phyloP scores from a whole-genome alignment of 1,284 basidiomycete species.

The Malassezia slooffiae region DNA sequence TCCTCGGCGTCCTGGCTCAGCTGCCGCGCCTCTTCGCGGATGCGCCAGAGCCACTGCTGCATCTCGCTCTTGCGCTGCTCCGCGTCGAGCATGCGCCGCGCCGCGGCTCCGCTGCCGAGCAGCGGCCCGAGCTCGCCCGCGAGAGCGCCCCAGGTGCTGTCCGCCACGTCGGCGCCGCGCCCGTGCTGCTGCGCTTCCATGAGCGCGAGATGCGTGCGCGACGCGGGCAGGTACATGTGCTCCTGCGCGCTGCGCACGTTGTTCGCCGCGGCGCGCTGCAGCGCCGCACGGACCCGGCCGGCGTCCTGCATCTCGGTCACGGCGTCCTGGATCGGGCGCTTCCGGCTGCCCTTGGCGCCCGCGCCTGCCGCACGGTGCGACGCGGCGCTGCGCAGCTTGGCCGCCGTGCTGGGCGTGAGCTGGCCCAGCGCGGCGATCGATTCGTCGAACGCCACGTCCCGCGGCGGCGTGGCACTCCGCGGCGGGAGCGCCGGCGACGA shows the following conservation, averaged over 20 bases:
- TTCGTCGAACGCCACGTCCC: conserved; percentile 10
- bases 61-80: neutral
- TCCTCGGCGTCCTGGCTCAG: conserved; percentile 1
- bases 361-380: neutral
- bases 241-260: conserved; percentile 5
- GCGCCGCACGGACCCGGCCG: conserved; percentile 3
- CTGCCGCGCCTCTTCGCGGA: conserved; percentile 7
- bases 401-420: conserved; percentile 11
- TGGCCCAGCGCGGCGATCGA: neutral
- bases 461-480: conserved; percentile 1
- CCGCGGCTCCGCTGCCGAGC: neutral
- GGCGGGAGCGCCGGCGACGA: conserved; percentile 3
- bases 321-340: conserved; percentile 11
- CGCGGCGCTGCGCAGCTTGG: conserved; percentile 11
- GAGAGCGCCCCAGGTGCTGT: conserved; percentile 7
- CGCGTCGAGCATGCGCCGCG: neutral
- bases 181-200: neutral
- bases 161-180: neutral
- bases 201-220: conserved; percentile 10
- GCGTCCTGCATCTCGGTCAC: conserved; percentile 9
- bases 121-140: neutral
- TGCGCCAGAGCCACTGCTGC: conserved; percentile 12
- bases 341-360: conserved; percentile 5
- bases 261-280: conserved; percentile 5
- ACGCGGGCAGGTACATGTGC: conserved; percentile 8